Percentiles rank a stretch among this genome's conserved stretches.
These are phyloP conservation scores for Schizothecium vesticola DNA, from an alignment of 495 filamentous ascomycete species.

Conservation along the genomic window DNA sequence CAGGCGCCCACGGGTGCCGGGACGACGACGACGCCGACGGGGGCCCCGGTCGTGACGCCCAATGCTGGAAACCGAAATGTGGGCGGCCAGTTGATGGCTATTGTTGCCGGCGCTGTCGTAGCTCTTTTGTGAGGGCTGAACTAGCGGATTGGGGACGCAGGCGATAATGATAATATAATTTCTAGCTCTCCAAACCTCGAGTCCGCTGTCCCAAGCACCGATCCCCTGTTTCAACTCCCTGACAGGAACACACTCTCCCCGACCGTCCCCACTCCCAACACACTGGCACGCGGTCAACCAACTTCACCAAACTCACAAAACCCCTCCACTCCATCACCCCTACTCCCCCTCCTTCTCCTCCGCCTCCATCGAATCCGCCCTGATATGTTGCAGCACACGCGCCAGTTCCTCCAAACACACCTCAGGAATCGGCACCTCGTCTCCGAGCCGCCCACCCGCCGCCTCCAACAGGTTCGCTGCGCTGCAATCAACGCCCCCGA, in stretches of 20 bases:
- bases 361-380: too few species aligned
- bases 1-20: background rate
- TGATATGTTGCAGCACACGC: too few species aligned
- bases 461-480: background rate
- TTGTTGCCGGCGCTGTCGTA: background rate
- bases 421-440: background rate
- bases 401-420: background rate
- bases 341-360: background rate
- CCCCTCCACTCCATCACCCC: background rate
- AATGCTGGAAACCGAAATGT: background rate
- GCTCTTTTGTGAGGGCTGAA: background rate
- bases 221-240: too few species aligned
- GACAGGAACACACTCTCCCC: background rate
- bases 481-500: background rate
- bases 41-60: background rate
- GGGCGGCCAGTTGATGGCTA: background rate
- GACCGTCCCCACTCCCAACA: background rate
- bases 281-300: too few species aligned
- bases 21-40: background rate
- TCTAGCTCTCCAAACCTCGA: background rate
- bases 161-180: background rate
- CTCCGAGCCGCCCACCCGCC: too few species aligned
- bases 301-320: background rate
- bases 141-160: background rate
- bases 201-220: background rate